phyloP scores from a whole-genome alignment of 441 rosid species.

The Euphorbia celastroides region DNA sequence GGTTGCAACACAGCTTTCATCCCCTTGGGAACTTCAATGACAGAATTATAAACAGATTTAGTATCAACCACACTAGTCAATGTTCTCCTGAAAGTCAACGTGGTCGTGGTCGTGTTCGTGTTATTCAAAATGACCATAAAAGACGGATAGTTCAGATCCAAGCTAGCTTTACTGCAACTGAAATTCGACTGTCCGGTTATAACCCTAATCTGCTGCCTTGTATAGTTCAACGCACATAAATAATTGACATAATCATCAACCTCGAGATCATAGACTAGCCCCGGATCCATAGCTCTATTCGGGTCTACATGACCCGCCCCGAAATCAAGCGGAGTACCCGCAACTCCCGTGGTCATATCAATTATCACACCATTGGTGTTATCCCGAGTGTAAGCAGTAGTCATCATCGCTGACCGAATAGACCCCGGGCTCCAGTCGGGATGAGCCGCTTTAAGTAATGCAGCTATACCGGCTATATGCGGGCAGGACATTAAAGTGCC shows the following conservation, averaged over 20 bases:
- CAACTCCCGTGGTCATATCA: slow-evolving; percentile 24
- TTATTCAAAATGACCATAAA: slow-evolving; percentile 38
- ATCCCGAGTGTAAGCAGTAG: slow-evolving; percentile 26
- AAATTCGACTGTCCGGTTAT: slow-evolving; percentile 28
- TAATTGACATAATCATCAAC: slow-evolving; percentile 31
- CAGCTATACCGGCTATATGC: slow-evolving; percentile 34
- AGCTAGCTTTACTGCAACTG: slow-evolving; percentile 25
- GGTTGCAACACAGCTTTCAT: slow-evolving; percentile 35
- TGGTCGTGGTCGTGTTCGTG: slow-evolving; percentile 35
- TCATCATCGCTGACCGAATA: slow-evolving; percentile 45
- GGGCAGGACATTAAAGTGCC: slow-evolving; percentile 52
- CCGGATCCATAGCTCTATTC: slow-evolving; percentile 37
- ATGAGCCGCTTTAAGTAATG: slow-evolving; percentile 30
- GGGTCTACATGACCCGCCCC: slow-evolving; percentile 44
- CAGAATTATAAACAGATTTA: slow-evolving; percentile 22
- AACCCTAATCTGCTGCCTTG: slow-evolving; percentile 27
- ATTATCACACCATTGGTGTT: slow-evolving; percentile 23
- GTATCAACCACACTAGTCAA: slow-evolving; percentile 32
- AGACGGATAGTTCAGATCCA: slow-evolving; percentile 52
- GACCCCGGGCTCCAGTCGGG: slow-evolving; percentile 38
- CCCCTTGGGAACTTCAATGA: slow-evolving; percentile 24
- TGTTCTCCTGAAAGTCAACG: slow-evolving; percentile 34
- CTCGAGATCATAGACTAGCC: slow-evolving; percentile 41
- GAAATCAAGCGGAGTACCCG: slow-evolving; percentile 41
- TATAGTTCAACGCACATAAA: slow-evolving; percentile 43